Evolutionary conservation across 1,139 yeast genomes (phyloP).

Genomic region (Blastobotrys illinoisensis): DNA sequence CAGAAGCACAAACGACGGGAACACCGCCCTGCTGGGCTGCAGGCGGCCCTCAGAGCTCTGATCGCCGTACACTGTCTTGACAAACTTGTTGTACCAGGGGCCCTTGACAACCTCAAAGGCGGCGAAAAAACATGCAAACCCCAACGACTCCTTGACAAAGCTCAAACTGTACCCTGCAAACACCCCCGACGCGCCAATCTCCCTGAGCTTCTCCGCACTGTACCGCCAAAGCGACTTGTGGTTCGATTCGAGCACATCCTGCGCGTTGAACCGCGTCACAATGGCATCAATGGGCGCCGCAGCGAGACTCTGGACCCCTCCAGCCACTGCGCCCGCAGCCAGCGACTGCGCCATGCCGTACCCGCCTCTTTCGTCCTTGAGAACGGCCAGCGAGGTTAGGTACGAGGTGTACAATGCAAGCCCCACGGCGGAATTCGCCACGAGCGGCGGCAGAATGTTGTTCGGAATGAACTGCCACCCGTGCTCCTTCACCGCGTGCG

Average conservation of each 20-base stretch:
- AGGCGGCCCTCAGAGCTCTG: constrained; percentile 6
- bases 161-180: constrained; percentile 84
- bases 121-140: constrained; percentile 82
- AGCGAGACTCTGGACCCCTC: constrained; percentile 78
- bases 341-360: constrained; percentile 47
- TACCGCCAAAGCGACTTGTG: constrained; percentile 75
- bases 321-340: constrained; percentile 80
- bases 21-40: constrained; percentile 40
- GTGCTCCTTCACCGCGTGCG: constrained; percentile 62
- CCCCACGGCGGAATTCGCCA: constrained; percentile 87
- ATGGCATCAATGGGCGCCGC: constrained; percentile 95
- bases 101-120: constrained; percentile 77
- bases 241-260: constrained; percentile 63
- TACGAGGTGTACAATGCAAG: constrained; percentile 79
- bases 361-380: constrained; percentile 16
- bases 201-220: constrained; percentile 60
- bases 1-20: constrained; percentile 66
- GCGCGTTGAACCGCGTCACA: constrained; percentile 70
- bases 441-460: constrained; percentile 72
- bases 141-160: constrained; percentile 71
- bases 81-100: constrained; percentile 24
- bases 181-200: constrained; percentile 77
- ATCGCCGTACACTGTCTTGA: constrained; percentile 16
- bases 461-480: constrained; percentile 90
- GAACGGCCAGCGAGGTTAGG: constrained; percentile 38